Evolutionary conservation across 306 rosid species (phyloP).

Genomic region (Casuarina cunninghamiana): DNA sequence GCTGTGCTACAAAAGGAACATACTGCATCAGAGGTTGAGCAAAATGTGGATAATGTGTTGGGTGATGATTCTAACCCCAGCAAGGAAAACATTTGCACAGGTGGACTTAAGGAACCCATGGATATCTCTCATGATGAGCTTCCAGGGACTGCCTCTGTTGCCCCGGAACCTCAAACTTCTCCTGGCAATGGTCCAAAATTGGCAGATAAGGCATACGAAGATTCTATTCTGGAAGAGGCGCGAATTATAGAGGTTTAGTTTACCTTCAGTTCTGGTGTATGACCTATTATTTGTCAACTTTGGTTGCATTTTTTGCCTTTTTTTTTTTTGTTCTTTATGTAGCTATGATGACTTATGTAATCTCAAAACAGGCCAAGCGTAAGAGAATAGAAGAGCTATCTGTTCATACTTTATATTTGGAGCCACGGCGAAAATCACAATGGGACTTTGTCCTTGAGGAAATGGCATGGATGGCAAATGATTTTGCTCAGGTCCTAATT

Average conservation of each 20-base stretch:
- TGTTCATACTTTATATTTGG: slow-evolving; percentile 52
- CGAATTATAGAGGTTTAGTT: slow-evolving; percentile 71
- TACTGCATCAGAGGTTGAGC: slow-evolving; percentile 41
- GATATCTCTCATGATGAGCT: slow-evolving; percentile 39
- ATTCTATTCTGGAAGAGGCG: slow-evolving; percentile 92
- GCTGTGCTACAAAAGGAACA: slow-evolving; percentile 47
- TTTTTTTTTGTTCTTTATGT: slow-evolving; percentile 7
- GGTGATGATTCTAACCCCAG: slow-evolving; percentile 43
- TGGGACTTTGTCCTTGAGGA: slow-evolving; percentile 98
- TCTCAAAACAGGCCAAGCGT: slow-evolving; percentile 68
- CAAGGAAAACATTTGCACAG: slow-evolving; percentile 37
- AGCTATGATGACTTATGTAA: slow-evolving; percentile 32
- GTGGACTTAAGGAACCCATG: slow-evolving; percentile 32
- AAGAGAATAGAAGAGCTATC: slow-evolving; percentile 94
- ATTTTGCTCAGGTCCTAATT: slow-evolving; percentile 86
- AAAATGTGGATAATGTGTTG: slow-evolving; percentile 37
- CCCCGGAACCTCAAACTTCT: slow-evolving; percentile 44
- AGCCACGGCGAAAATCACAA: slow-evolving; percentile 61
- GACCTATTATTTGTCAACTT: slow-evolving; percentile 17
- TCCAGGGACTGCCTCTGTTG: slow-evolving; percentile 42
- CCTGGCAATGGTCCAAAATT: slow-evolving; percentile 44
- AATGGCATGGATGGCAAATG: slow-evolving; percentile 98
- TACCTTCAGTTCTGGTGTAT: slow-evolving; percentile 25
- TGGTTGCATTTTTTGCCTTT: slow-evolving; percentile 12
- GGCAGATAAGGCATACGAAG: slow-evolving; percentile 76